phyloP scores from a whole-genome alignment of 257 asterid species.

The Leonotis leonurus region DNA sequence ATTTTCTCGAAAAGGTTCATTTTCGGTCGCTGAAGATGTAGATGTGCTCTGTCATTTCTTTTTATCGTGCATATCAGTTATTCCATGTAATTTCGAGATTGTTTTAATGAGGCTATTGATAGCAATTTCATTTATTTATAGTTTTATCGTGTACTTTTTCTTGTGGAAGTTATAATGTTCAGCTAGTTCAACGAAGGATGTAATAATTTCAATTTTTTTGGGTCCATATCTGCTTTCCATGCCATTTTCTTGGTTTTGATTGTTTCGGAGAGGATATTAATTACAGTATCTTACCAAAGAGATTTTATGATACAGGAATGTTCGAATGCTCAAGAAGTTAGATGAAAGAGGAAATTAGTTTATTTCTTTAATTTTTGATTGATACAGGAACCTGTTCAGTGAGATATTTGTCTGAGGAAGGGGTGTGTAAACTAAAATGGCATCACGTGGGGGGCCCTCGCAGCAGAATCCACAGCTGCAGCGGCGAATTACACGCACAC shows the following conservation, averaged over 20 bases:
- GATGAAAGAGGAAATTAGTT: slow-evolving; percentile 1
- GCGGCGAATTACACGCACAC: slow-evolving; percentile 87
- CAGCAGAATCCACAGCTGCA: slow-evolving; percentile 63
- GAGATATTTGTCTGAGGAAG: slow-evolving; percentile 19
- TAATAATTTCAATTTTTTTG: not conserved
- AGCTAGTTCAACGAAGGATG: slow-evolving; percentile 7
- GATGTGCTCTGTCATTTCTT: not conserved
- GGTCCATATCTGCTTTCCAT: not conserved
- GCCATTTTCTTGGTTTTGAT: not conserved
- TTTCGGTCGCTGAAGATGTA: slow-evolving; percentile 6
- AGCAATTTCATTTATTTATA: not conserved
- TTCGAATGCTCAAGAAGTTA: not conserved
- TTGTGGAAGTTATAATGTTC: not conserved
- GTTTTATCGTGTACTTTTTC: not conserved
- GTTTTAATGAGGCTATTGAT: not conserved
- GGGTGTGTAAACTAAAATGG: slow-evolving; percentile 35
- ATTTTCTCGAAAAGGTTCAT: not conserved
- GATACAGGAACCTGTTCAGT: slow-evolving; percentile 7
- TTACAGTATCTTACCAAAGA: not conserved
- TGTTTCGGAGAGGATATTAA: not conserved
- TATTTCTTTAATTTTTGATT: not conserved
- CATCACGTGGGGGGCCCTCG: slow-evolving; percentile 65
- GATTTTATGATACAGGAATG: not conserved
- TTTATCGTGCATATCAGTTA: not conserved
- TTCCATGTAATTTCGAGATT: not conserved